Evolutionary conservation across 164 flowering plant genomes (phyloP), one percentile per base, ranked within the genome.

Genomic region (Magnolia changhungtana): DNA sequence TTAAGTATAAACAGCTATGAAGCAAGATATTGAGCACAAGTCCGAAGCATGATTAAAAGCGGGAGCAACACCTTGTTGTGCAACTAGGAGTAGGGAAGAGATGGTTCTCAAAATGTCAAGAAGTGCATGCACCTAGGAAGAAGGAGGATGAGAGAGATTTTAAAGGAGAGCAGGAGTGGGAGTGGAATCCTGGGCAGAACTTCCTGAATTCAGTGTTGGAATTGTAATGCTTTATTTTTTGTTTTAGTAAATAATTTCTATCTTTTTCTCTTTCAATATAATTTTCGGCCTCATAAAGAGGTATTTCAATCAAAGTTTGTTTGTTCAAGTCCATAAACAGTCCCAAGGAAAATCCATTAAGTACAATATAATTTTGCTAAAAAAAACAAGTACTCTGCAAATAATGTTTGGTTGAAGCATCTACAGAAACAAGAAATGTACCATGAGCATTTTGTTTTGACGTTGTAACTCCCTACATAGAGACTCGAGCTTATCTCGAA

Each of bases 401-500:
- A 68, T 14, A 55, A 55, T 55, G 61, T 8, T 55, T 55, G 61
- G 4, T 14, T 55, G 18, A 55, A 55, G 18, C 4, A 55, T 55
- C 61, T 55, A 55, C 61, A 55, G 45, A 37, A 37, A 55, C 61
- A 11, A 55, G 61, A 55, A 37, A 68, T 31, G 73, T 91, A 95
- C 98, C 98, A 90, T 93, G 74, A 95, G 82, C 85, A 86, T 80
- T 84, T 93, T 95, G 85, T 95, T 95, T 78, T 95, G 98, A 23
- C 96, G 96, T 78, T 93, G 98, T 72, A 95, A 85, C 86, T 93
- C 99, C 86, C 99, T 85, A 69, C 99, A 95, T 63, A 95, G 78
- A 59, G 99, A 95, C 80, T 95, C 99, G 69, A 95, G 97, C 83
- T 92, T 95, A 82, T 92, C 97, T 74, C 98, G 90, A 75, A 93